Percentiles rank a stretch among this genome's conserved stretches.
Conservation (phyloP, 768 basidiomycete genomes). For the Mycena indigotica region DNA sequence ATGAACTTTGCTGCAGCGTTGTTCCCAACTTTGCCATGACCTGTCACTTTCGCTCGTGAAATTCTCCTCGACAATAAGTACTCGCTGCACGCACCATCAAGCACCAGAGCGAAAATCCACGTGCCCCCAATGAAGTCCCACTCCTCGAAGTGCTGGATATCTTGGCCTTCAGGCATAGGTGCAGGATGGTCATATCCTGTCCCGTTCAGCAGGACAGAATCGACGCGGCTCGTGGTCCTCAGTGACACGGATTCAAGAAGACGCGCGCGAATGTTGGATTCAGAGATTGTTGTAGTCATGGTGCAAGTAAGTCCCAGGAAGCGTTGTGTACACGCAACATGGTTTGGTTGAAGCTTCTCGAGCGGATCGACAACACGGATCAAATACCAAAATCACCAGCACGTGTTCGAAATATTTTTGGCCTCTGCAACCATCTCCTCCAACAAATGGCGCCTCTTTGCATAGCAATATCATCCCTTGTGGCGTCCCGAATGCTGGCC, state of each 20-base stretch:
- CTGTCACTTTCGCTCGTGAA: neutral
- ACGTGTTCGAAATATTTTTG: no score
- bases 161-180: neutral
- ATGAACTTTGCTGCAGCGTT: neutral
- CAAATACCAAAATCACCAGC: no score
- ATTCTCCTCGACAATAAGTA: neutral
- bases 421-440: no score
- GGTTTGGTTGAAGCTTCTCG: no score
- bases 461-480: no score
- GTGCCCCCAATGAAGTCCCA: neutral
- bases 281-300: no score
- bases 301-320: no score
- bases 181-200: neutral
- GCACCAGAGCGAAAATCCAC: neutral
- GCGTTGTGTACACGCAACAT: no score
- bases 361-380: no score
- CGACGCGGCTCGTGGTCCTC: neutral
- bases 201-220: neutral
- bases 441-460: no score
- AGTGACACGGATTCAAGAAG: neutral
- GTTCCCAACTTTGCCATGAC: neutral
- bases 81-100: neutral
- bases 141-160: neutral
- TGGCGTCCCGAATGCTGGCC: no score
- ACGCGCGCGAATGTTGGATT: neutral